These are phyloP conservation scores for Cryomyces minteri DNA, from an alignment of 495 filamentous ascomycete genomes.

Conservation along the genomic window DNA sequence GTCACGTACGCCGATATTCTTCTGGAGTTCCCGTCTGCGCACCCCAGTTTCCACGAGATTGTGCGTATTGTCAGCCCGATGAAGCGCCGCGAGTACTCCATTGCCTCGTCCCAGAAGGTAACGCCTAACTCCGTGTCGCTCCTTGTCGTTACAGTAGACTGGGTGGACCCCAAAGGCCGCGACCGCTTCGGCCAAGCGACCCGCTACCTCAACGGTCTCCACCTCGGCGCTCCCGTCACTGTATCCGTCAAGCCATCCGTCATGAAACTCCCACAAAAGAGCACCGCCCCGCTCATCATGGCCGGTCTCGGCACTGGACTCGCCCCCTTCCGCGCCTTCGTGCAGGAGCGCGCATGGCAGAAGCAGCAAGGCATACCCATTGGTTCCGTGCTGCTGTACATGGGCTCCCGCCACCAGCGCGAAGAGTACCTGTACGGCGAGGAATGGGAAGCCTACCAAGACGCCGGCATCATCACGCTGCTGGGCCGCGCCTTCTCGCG, in stretches of 20 bases:
- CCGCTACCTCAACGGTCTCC: slow-evolving; percentile 60
- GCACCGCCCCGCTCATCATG: slow-evolving; percentile 91
- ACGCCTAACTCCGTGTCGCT: slow-evolving; percentile 73
- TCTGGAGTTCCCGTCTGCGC: slow-evolving; percentile 73
- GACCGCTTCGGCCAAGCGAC: slow-evolving; percentile 88
- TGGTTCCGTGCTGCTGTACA: slow-evolving; percentile 83
- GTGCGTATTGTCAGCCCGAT: slow-evolving; percentile 74
- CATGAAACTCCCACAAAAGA: slow-evolving; percentile 81
- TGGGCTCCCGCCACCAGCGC: slow-evolving; percentile 89
- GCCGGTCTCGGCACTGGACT: slow-evolving; percentile 96
- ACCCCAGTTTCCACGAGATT: slow-evolving; percentile 78
- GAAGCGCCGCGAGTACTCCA: slow-evolving; percentile 95
- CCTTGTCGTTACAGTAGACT: slow-evolving; percentile 94
- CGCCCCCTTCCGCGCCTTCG: slow-evolving; percentile 93
- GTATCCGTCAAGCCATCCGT: slow-evolving; percentile 93
- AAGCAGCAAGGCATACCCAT: slow-evolving; percentile 90
- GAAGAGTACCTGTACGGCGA: slow-evolving; percentile 99
- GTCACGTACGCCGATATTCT: slow-evolving; percentile 84
- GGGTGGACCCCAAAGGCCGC: slow-evolving; percentile 75
- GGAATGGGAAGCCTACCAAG: slow-evolving; percentile 97
- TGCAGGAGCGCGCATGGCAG: slow-evolving; percentile 95
- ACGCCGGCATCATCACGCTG: slow-evolving; percentile 85
- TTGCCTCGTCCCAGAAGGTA: slow-evolving; percentile 87
- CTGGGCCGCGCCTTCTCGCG: slow-evolving; percentile 89
- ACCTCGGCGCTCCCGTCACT: slow-evolving; percentile 57